phyloP scores from a whole-genome alignment of 768 basidiomycete species.

The Rhizopogon sp. region DNA sequence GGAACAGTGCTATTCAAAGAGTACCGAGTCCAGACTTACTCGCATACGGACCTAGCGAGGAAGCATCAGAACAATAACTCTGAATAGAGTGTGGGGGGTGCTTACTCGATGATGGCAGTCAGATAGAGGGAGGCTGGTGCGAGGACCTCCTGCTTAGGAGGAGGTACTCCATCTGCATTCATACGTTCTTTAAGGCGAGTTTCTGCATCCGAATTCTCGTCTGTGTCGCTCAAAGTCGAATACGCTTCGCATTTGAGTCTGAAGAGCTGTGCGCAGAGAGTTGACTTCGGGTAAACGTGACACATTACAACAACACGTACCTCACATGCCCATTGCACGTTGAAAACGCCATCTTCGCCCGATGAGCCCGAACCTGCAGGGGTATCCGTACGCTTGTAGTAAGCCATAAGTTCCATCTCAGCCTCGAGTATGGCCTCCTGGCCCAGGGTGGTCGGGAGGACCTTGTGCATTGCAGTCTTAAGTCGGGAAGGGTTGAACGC shows the following conservation, averaged over 20 bases:
- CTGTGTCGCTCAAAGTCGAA: constrained; percentile 75
- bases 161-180: constrained; percentile 44
- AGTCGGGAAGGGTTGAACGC: constrained; percentile 73
- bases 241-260: constrained; percentile 87
- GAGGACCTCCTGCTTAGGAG: constrained; percentile 49
- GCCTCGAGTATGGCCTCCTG: constrained; percentile 92
- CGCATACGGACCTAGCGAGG: constrained; percentile 69
- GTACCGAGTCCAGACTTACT: constrained; percentile 45
- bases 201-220: constrained; percentile 69
- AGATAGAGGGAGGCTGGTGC: constrained; percentile 86
- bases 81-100: constrained; percentile 19
- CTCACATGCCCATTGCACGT: constrained; percentile 73
- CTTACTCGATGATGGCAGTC: constrained; percentile 91
- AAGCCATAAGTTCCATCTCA: constrained; percentile 86
- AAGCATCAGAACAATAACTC: constrained; percentile 21
- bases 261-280: constrained; percentile 47
- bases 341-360: constrained; percentile 54
- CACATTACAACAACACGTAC: constrained; percentile 31
- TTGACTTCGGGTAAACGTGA: not conserved
- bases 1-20: constrained; percentile 1
- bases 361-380: constrained; percentile 24
- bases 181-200: constrained; percentile 59
- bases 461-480: constrained; percentile 62
- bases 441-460: constrained; percentile 77
- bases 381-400: constrained; percentile 69